Base-by-base conservation (phyloP, 2,329 filamentous ascomycete species). In the Podosphaera fusca region DNA sequence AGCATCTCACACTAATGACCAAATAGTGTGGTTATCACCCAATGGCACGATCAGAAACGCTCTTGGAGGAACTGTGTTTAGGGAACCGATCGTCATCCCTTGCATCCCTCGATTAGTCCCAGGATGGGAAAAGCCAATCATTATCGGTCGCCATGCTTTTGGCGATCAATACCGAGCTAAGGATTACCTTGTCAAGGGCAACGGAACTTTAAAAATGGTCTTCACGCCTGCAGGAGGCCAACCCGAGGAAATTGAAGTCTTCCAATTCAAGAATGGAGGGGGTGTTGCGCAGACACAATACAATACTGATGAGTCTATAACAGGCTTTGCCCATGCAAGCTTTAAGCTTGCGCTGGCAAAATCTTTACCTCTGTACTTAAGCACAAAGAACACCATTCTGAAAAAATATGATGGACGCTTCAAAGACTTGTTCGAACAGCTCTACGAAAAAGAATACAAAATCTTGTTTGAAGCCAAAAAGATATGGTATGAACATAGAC, bases 311-410 rank as follows among this genome's bases (percentile, higher is more conserved):
- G 92, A 95, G 70, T 92, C 85, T 68, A 98, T 98, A 71, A 74
- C 76, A 57, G 92, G 92, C 60, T 98, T 98, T 67, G 92, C 92
- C 58, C 92, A 96, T 69, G 85, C 92, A 61, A 89, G 83, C 64
- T 96, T 98, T 81, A 94, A 95, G 81, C 80, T 95, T 64, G 90
- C 92, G 38, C 74, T 96, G 51, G 76, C 80, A 71, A 92, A 95
- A 79, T 76, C 76, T 61, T 75, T 94, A 63, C 92, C 92, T n/a
- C 77, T 98, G 67, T 98, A 96, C 77, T 94, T 96, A 90, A 95
- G 87, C 79, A 98, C 92, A 73, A 98, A 98, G 84, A 96, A 96
- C 79, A 98, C 92, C 65, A 98, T 98, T 66, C 76, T 98, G 64
- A 98, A 98, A 79, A 90, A 89, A 72, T 98, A 98, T 74, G 92